These are phyloP conservation scores for Silene vulgaris DNA, from an alignment of 179 eudicot species.

Conservation along the genomic window DNA sequence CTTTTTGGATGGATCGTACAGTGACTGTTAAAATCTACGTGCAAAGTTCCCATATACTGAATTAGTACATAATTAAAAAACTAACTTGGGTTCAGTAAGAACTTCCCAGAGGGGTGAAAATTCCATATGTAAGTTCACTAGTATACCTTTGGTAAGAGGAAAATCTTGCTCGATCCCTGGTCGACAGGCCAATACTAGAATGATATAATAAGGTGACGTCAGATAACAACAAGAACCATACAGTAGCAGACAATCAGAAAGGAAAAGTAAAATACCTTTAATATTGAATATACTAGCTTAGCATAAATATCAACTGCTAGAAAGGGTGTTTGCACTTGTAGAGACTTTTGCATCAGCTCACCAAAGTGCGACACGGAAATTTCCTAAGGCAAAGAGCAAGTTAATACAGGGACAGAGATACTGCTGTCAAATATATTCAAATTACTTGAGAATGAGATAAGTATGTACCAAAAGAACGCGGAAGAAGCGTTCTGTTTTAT, in stretches of 20 bases:
- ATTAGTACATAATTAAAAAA: background rate
- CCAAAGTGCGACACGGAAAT: conserved; percentile 68
- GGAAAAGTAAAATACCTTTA: conserved; percentile 50
- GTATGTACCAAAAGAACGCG: conserved; percentile 57
- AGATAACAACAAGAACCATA: background rate
- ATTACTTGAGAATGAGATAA: background rate
- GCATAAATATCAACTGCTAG: conserved; percentile 86
- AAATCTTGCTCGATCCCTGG: conserved; percentile 64
- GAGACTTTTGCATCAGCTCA: conserved; percentile 56
- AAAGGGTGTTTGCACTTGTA: conserved; percentile 59
- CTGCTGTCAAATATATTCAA: background rate
- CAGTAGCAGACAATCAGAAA: background rate
- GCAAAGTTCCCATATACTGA: conserved; percentile 4
- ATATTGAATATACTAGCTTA: conserved; percentile 57
- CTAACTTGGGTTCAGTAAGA: background rate
- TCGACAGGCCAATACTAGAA: conserved; percentile 61
- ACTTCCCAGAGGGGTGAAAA: background rate
- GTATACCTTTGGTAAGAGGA: conserved; percentile 67
- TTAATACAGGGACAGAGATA: background rate
- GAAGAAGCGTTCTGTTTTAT: conserved; percentile 66
- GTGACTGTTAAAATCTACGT: conserved; percentile 68
- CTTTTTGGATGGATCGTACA: conserved; percentile 68
- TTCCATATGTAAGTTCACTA: background rate
- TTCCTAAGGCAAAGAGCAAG: conserved; percentile 42
- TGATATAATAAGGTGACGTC: conserved; percentile 19